Evolutionary conservation across 148 eudicot species (phyloP), one percentile per base, ranked within the genome.

Genomic region (Heliamphora exappendiculata): DNA sequence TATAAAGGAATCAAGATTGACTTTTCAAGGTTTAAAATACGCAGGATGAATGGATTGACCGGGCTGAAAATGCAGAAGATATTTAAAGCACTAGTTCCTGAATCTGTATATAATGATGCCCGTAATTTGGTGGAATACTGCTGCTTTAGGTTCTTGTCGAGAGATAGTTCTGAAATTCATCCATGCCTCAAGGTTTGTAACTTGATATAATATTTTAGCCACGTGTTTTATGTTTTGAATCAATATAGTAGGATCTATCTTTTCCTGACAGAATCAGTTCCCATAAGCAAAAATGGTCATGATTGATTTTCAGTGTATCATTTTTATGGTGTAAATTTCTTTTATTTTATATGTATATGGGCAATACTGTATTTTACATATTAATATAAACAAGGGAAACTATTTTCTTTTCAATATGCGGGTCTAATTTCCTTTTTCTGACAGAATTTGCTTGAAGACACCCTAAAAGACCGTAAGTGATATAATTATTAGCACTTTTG

Each of bases 31-130:
- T 67, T 57, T 64, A 42, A 75, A 45, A 72, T 66, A 34, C 77
- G 87, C 93, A 93, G 98, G 91, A 90, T 91, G 98, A 91, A 91
- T 81, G 98, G 98, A 70, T 83, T 85, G 84, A 88, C 93, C 54
- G 98, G 90, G 78, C 59, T 83, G 88, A 87, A 93, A 79, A 88
- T 91, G 97, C 93, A 91, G 86, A 91, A 83, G 73, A 82, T 93
- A 80, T 93, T 91, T 57, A 88, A 84, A 79, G 86, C 91, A 54
- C 91, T 91, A 78, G 93, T 90, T 70, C 84, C 97, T 34, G 86
- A 87, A 86, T 81, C 89, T 70, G 81, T 86, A 37, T 81, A 85
- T 79, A 87, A 73, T 67, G 89, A 93, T 76, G 89, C 89, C 45
- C 97, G 93, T 75, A 87, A 86, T 84, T 84, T 91, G 75, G 97